phyloP scores from a whole-genome alignment of 1,139 yeast genomes.

The Magnusiomyces paraingens region DNA sequence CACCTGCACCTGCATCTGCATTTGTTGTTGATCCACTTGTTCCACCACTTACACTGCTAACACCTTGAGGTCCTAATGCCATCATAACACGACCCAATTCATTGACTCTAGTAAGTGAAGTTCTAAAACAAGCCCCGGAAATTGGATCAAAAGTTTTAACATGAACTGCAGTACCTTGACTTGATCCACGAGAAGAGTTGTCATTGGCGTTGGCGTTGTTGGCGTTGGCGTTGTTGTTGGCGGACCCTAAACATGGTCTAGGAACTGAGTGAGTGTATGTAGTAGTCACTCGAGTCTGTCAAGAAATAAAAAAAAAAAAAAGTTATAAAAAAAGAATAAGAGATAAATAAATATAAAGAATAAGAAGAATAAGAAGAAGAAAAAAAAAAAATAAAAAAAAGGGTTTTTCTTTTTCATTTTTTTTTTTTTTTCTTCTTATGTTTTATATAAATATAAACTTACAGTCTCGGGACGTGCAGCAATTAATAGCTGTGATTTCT shows the following conservation, averaged over 20 bases:
- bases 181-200: conserved; percentile 16
- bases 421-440: conserved; percentile 2
- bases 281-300: conserved; percentile 41
- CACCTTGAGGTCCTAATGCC: conserved; percentile 83
- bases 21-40: too few relatives aligned
- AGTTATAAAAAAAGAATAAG: not conserved
- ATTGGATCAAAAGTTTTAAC: conserved; percentile 70
- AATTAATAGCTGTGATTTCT: conserved; percentile 41
- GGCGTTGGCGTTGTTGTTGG: not conserved
- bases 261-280: conserved; percentile 37
- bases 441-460: conserved; percentile 19
- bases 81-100: conserved; percentile 74
- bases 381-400: too few relatives aligned
- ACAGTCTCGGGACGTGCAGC: conserved; percentile 45
- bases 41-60: conserved; percentile 23
- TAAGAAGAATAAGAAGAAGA: too few relatives aligned
- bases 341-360: too few relatives aligned
- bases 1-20: too few relatives aligned
- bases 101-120: conserved; percentile 57
- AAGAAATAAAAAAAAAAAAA: conserved; percentile 16
- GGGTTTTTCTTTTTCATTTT: too few relatives aligned
- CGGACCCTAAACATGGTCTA: too few relatives aligned
- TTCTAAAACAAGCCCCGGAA: conserved; percentile 60
- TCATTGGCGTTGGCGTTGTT: not conserved
- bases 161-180: conserved; percentile 39